phyloP scores from a whole-genome alignment of 2,329 filamentous ascomycete species.

The Emergomyces orientalis region DNA sequence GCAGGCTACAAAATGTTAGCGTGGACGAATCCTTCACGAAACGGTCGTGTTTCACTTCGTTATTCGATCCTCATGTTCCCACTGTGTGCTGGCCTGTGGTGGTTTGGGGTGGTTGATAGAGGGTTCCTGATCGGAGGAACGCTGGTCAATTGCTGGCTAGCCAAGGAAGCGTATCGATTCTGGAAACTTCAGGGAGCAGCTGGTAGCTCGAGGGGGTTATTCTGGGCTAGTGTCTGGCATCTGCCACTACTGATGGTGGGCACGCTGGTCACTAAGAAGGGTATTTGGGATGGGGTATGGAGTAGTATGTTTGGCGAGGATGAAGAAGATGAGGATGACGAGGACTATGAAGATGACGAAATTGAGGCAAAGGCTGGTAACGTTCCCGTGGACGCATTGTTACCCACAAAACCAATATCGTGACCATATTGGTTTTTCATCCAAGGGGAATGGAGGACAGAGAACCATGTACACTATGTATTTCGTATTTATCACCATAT shows the following conservation, averaged over 20 bases:
- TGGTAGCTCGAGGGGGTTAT: constrained; percentile 72
- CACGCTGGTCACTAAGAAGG: constrained; percentile 87
- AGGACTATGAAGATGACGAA: constrained; percentile 17
- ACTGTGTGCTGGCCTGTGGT: constrained; percentile 71
- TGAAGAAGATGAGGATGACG: constrained; percentile 47
- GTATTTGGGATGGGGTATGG: constrained; percentile 79
- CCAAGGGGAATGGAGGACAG: background rate
- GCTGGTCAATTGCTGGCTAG: constrained; percentile 78
- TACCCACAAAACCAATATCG: background rate
- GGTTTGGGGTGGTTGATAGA: constrained; percentile 72
- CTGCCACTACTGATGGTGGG: constrained; percentile 81
- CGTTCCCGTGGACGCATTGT: background rate
- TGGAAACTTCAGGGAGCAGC: constrained; percentile 68
- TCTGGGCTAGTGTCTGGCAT: constrained; percentile 98
- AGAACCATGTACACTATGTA: constrained; percentile 1
- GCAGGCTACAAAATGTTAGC: constrained; percentile 63
- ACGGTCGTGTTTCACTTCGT: constrained; percentile 75
- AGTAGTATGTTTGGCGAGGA: constrained; percentile 52
- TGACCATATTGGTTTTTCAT: background rate
- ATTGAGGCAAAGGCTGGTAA: background rate
- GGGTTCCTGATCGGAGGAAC: constrained; percentile 72
- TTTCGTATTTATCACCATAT: background rate
- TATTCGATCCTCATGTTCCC: constrained; percentile 83
- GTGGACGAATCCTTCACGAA: constrained; percentile 79
- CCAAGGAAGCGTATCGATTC: constrained; percentile 68